Base-by-base conservation (phyloP, 768 basidiomycete species). In the Termitomyces sp. region DNA sequence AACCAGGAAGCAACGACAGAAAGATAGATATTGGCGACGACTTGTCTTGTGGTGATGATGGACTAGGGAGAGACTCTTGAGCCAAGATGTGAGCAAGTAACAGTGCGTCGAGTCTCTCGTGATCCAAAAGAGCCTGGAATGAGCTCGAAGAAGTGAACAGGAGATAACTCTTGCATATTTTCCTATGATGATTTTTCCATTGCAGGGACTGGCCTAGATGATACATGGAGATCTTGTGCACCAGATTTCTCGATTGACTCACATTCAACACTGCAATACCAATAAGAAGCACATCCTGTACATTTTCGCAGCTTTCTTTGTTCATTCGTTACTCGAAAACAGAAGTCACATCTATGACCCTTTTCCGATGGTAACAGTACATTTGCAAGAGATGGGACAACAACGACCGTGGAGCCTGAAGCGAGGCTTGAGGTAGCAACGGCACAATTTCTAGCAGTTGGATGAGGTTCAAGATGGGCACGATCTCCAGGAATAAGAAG, bases 181-280 rank as follows among this genome's bases (percentile, higher is more conserved):
- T 80, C 60, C 77, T 83, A 67, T 93, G 90, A 65, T 82, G 78
- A 0, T 73, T 63, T 40, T 77, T 77, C 90, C 90, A 92, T 54
- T 90, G 83, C 35, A 66, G 49, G n/a, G 57, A 71, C 66, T 93
- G 90, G 70, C 90, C 90, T 92, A 66, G 13, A 32, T 32, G 24
- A 46, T 16, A 53, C 4, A 42, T 33, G 54, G 52, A 30, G 30
- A 58, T 48, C 33, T 43, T 56, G 22, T 51, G 53, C 48, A 50
- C 46, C 33, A 33, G 26, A 10, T n/a, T 49, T n/a, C 8, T 20
- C 38, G 54, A 47, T 59, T 50, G 53, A 47, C 81, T 69, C 68
- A 91, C 90, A 93, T 68, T 73, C 63, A 24, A 73, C 61, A 61
- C 80, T 77, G 63, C 90, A 93, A 65, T 93, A 93, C 81, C 83